Percentiles rank a stretch among this genome's conserved stretches.
These are phyloP conservation scores for Daldinia loculata DNA, from an alignment of 495 filamentous ascomycete species.

Conservation along the genomic window DNA sequence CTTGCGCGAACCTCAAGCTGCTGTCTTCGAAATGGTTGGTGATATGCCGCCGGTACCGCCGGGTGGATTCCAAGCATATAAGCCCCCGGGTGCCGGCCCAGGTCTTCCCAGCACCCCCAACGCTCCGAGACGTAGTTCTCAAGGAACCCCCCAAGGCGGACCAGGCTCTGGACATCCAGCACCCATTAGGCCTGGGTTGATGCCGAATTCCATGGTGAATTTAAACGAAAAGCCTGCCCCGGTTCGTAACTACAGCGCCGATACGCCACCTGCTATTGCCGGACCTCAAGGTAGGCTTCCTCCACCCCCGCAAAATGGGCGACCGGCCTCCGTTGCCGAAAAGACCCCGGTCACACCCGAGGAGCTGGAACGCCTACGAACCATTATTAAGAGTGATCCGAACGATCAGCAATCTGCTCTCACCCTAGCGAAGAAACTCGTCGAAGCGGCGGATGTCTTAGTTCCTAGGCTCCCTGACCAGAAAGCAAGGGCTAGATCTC, in stretches of 20 bases:
- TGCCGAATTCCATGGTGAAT: conserved; percentile 63
- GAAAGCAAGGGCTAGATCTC: conserved; percentile 74
- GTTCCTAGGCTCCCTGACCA: conserved; percentile 77
- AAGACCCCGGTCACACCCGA: conserved; percentile 73
- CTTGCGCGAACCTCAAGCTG: conserved; percentile 66
- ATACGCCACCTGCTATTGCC: conserved; percentile 45
- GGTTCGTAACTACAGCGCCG: conserved; percentile 73
- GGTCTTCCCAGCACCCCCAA: conserved; percentile 46
- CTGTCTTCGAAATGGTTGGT: conserved; percentile 74
- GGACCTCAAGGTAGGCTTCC: conserved; percentile 47
- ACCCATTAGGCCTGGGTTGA: conserved; percentile 81
- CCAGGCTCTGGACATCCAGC: conserved; percentile 67
- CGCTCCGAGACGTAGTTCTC: conserved; percentile 39
- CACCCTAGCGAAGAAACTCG: conserved; percentile 80
- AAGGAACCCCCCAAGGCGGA: conserved; percentile 41
- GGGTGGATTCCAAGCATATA: conserved; percentile 52
- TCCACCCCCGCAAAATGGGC: conserved; percentile 44
- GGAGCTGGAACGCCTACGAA: conserved; percentile 79
- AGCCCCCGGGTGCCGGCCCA: conserved; percentile 42
- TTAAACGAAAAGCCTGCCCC: conserved; percentile 69
- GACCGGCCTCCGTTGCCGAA: conserved; percentile 36
- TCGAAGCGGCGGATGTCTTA: conserved; percentile 82
- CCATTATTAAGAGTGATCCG: conserved; percentile 71
- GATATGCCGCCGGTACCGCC: conserved; percentile 63
- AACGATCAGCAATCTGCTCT: conserved; percentile 75